A percentile compares a stretch with the other conserved stretches of the same genome.
phyloP scores from a whole-genome alignment of 139 green algal genomes.

The Zygnema cylindricum region DNA sequence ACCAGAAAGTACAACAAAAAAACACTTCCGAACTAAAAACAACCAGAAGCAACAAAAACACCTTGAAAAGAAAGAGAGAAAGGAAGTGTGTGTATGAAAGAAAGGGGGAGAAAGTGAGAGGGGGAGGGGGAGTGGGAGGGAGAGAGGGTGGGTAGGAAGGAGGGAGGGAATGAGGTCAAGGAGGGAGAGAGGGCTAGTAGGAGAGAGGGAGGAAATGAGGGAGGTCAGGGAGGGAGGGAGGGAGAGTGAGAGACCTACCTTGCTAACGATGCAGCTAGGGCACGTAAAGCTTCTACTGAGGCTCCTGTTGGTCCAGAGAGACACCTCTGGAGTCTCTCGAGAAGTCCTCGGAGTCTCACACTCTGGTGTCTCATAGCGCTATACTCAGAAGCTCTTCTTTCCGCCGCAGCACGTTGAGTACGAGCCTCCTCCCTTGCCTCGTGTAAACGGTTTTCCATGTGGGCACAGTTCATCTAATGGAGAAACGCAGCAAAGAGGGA shows the following conservation, averaged over 20 bases:
- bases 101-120: too few species aligned
- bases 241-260: not conserved
- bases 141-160: not conserved
- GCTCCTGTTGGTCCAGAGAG: not conserved
- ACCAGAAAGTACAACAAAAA: too few species aligned
- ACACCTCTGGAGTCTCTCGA: slow-evolving; percentile 20
- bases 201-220: not conserved
- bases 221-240: not conserved
- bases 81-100: not conserved
- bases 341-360: slow-evolving; percentile 33
- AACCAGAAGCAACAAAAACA: too few species aligned
- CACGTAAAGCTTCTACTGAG: not conserved
- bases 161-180: not conserved
- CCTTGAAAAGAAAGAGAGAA: not conserved
- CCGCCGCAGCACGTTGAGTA: slow-evolving; percentile 15
- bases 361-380: not conserved
- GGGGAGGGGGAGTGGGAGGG: slow-evolving; percentile 18
- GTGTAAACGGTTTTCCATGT: slow-evolving; percentile 52
- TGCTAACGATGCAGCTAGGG: slow-evolving; percentile 11
- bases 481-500: too few species aligned
- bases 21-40: too few species aligned
- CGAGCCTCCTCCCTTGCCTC: slow-evolving; percentile 51
- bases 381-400: slow-evolving; percentile 24
- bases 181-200: not conserved
- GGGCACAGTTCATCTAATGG: slow-evolving; percentile 54